These are phyloP conservation scores for Piper longum DNA, from an alignment of 164 flowering plant genomes.

Conservation along the genomic window DNA sequence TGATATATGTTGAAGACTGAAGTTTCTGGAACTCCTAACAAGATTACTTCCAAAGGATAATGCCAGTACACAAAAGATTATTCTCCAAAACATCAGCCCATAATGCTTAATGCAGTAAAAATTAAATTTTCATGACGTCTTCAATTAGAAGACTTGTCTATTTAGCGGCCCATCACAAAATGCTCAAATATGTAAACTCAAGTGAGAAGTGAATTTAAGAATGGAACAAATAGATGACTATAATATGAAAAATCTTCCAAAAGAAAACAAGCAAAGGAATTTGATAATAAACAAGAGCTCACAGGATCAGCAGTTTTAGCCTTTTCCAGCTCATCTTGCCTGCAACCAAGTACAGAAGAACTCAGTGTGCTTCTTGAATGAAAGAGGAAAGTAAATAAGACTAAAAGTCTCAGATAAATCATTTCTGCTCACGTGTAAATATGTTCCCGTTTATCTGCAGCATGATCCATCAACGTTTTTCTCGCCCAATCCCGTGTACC, in stretches of 20 bases:
- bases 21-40: too few species aligned
- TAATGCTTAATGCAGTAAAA: too few species aligned
- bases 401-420: not conserved
- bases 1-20: too few species aligned
- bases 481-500: conserved; percentile 99
- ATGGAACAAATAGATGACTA: not conserved
- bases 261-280: not conserved
- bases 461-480: conserved; percentile 72
- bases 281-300: conserved; percentile 16
- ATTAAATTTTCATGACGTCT: too few species aligned
- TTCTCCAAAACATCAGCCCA: too few species aligned
- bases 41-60: too few species aligned
- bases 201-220: not conserved
- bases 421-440: conserved; percentile 55
- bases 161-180: too few species aligned
- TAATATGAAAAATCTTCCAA: not conserved
- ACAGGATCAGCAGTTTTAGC: conserved; percentile 90
- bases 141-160: too few species aligned
- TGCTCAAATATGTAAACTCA: not conserved
- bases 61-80: too few species aligned
- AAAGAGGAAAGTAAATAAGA: not conserved
- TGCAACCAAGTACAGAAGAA: conserved; percentile 15
- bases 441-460: conserved; percentile 76
- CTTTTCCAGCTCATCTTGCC: conserved; percentile 84
- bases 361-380: not conserved